A percentile compares a stretch with the other conserved stretches of the same genome.
phyloP scores from a whole-genome alignment of 306 rosid genomes.

The Lablab purpureus region DNA sequence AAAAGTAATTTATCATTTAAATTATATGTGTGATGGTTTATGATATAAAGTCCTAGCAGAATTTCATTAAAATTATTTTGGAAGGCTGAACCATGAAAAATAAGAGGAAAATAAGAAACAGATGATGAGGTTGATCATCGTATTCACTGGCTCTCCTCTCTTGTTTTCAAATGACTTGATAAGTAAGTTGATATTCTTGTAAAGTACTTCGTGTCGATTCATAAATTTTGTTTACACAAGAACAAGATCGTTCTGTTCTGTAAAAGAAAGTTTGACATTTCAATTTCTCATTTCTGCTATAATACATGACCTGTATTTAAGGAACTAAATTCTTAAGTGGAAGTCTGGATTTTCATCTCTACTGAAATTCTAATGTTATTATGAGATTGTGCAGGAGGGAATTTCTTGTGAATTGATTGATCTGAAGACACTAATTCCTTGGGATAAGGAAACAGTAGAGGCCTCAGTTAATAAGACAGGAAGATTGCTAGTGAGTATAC shows the following conservation, averaged over 20 bases:
- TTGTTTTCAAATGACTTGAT: constrained; percentile 8
- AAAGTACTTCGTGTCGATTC: background rate
- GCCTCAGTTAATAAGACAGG: constrained; percentile 94
- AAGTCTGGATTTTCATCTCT: constrained; percentile 2
- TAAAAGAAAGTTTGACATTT: background rate
- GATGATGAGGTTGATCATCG: background rate
- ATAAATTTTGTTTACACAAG: background rate
- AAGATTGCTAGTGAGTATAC: constrained; percentile 84
- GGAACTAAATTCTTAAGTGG: background rate
- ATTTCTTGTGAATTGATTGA: constrained; percentile 95
- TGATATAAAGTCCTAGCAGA: background rate
- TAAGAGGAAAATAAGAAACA: background rate
- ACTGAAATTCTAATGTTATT: constrained; percentile 22
- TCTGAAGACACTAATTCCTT: constrained; percentile 89
- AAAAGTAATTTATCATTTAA: background rate
- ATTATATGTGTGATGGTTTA: background rate
- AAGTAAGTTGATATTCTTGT: constrained; percentile 7
- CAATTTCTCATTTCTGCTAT: background rate
- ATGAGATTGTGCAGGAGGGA: constrained; percentile 77
- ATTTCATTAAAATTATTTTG: background rate
- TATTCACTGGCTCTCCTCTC: background rate
- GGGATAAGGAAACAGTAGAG: constrained; percentile 97
- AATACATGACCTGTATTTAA: background rate
- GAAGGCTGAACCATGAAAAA: background rate
- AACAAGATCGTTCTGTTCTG: background rate